Conservation (phyloP, 306 rosid genomes). For the Ormosia semicastrata region DNA sequence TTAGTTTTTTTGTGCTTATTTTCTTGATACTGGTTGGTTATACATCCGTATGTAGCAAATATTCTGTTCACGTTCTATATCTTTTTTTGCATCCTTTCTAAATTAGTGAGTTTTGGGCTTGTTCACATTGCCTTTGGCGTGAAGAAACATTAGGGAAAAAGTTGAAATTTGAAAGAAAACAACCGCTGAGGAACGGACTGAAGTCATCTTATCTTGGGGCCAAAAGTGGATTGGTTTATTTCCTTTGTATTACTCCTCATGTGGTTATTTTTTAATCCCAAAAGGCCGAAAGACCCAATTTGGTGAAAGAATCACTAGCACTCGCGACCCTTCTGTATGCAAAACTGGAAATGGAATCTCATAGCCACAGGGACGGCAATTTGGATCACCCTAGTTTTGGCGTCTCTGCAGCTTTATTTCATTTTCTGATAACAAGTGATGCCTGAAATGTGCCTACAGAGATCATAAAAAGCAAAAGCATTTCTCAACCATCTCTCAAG, state of each 20-base stretch:
- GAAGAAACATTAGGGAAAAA: slow-evolving; percentile 28
- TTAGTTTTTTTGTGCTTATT: background rate
- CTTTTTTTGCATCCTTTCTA: background rate
- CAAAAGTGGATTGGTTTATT: slow-evolving; percentile 34
- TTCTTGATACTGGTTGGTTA: background rate
- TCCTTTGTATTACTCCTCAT: slow-evolving; percentile 9
- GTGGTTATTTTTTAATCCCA: background rate
- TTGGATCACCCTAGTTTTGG: slow-evolving; percentile 9
- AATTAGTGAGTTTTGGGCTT: background rate
- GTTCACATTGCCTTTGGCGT: slow-evolving; percentile 25
- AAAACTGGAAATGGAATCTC: slow-evolving; percentile 25
- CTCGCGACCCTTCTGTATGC: background rate
- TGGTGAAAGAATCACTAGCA: slow-evolving; percentile 32
- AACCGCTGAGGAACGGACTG: slow-evolving; percentile 21
- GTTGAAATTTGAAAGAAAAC: slow-evolving; percentile 33
- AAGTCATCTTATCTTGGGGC: slow-evolving; percentile 34
- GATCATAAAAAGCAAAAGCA: background rate
- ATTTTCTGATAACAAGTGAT: slow-evolving; percentile 24
- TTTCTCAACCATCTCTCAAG: background rate
- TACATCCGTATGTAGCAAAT: background rate
- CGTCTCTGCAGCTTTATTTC: slow-evolving; percentile 9
- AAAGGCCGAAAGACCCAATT: slow-evolving; percentile 18
- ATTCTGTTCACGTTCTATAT: background rate
- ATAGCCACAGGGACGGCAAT: background rate
- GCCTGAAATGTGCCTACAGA: slow-evolving; percentile 14